These are phyloP conservation scores for Tuber aestivum DNA, from an alignment of 495 filamentous ascomycete species.

Conservation along the genomic window DNA sequence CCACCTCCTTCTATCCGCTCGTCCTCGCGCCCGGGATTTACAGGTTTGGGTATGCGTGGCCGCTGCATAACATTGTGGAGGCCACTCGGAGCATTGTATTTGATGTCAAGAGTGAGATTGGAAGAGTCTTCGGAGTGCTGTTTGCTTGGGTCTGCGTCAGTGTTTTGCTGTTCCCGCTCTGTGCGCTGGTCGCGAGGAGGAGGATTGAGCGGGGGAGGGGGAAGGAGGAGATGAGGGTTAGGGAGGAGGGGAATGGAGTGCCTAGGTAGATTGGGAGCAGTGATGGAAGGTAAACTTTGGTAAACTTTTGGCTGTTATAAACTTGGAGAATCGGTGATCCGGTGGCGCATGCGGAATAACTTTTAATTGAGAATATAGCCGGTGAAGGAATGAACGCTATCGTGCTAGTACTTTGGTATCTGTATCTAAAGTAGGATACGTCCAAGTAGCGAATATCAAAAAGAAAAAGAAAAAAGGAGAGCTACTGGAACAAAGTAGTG, in stretches of 20 bases:
- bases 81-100: slow-evolving; percentile 60
- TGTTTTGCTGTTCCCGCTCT: slow-evolving; percentile 56
- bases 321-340: background rate
- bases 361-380: background rate
- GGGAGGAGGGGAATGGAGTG: background rate
- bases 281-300: background rate
- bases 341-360: background rate
- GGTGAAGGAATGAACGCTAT: background rate
- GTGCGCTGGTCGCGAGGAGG: slow-evolving; percentile 56
- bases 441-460: background rate
- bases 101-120: slow-evolving; percentile 57
- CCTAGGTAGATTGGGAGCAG: background rate
- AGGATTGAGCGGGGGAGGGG: slow-evolving; percentile 48
- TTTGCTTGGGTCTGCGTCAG: slow-evolving; percentile 58
- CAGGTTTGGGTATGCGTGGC: slow-evolving; percentile 66
- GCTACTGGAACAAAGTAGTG: background rate
- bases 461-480: background rate
- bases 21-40: slow-evolving; percentile 58
- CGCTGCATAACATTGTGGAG: slow-evolving; percentile 62
- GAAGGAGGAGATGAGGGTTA: slow-evolving; percentile 32
- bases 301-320: background rate
- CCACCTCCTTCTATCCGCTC: slow-evolving; percentile 59
- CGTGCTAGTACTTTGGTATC: background rate
- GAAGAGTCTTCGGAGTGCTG: slow-evolving; percentile 59
- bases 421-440: background rate